Percentiles rank a stretch among this genome's conserved stretches.
phyloP scores from a whole-genome alignment of 2,329 filamentous ascomycete species.

The Hymenoscyphus salicellus region DNA sequence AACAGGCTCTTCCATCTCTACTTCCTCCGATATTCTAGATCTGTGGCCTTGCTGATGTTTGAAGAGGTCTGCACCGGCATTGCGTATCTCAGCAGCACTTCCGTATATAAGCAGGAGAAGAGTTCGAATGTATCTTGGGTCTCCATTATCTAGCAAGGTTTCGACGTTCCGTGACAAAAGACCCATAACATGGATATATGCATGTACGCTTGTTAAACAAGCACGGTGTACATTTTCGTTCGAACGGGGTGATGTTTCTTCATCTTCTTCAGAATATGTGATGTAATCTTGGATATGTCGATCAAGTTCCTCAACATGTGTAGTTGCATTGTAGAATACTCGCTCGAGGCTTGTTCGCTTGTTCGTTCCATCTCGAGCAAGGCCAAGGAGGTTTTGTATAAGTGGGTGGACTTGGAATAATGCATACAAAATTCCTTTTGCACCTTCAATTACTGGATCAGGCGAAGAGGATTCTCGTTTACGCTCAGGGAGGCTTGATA shows the following conservation, averaged over 20 bases:
- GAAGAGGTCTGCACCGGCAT: constrained; percentile 32
- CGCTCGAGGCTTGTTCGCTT: constrained; percentile 64
- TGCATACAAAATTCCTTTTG: constrained; percentile 64
- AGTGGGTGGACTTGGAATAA: constrained; percentile 67
- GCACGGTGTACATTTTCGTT: constrained; percentile 64
- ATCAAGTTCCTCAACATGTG: constrained; percentile 63
- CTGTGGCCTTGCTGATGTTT: constrained; percentile 15
- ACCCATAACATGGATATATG: constrained; percentile 64
- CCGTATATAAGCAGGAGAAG: constrained; percentile 63
- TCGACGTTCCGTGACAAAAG: constrained; percentile 61
- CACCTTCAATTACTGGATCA: constrained; percentile 61
- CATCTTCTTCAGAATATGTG: constrained; percentile 48
- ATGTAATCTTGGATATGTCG: constrained; percentile 63
- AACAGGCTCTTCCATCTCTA: constrained; percentile 44
- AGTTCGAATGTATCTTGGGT: constrained; percentile 64
- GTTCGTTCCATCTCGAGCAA: constrained; percentile 58
- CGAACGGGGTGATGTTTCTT: constrained; percentile 47
- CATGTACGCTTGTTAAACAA: constrained; percentile 60
- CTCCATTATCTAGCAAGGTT: constrained; percentile 61
- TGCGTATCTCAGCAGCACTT: constrained; percentile 63
- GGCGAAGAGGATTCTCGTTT: constrained; percentile 59
- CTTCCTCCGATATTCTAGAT: constrained; percentile 18
- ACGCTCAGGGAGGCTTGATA: constrained; percentile 61
- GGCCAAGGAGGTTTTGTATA: constrained; percentile 62
- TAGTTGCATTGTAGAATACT: constrained; percentile 66